Percentiles rank a stretch among this genome's conserved stretches.
These are phyloP conservation scores for Glycyrrhiza uralensis DNA, from an alignment of 306 rosid species.

Conservation along the genomic window DNA sequence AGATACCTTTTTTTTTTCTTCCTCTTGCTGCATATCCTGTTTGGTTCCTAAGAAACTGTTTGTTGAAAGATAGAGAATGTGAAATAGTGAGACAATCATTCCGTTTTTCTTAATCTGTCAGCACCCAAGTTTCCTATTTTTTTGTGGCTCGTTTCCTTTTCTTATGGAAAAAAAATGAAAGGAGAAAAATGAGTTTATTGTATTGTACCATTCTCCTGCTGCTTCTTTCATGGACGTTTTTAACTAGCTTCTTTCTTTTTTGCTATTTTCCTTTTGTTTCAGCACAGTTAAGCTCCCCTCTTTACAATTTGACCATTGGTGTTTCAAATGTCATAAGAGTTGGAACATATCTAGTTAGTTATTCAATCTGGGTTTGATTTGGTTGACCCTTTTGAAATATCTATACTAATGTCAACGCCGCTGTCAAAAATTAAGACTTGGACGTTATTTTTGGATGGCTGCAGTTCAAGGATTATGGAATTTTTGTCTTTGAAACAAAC, in stretches of 20 bases:
- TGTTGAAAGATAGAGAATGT: too few relatives aligned
- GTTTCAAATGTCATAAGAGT: background rate
- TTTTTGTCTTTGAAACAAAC: conserved; percentile 4
- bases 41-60: too few relatives aligned
- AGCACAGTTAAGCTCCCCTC: background rate
- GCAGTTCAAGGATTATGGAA: background rate
- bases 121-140: background rate
- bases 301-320: background rate
- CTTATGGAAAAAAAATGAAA: too few relatives aligned
- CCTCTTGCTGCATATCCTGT: too few relatives aligned
- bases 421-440: conserved; percentile 4
- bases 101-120: background rate
- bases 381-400: background rate
- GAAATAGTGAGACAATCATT: background rate
- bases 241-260: too few relatives aligned
- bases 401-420: background rate
- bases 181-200: conserved; percentile 1
- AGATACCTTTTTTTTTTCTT: too few relatives aligned
- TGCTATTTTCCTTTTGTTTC: background rate
- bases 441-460: background rate
- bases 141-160: background rate
- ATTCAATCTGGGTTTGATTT: conserved; percentile 28
- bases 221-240: conserved; percentile 2
- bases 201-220: too few relatives aligned
- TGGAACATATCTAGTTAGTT: background rate